phyloP scores from a whole-genome alignment of 1,139 yeast genomes.

The Maudiozyma humilis region DNA sequence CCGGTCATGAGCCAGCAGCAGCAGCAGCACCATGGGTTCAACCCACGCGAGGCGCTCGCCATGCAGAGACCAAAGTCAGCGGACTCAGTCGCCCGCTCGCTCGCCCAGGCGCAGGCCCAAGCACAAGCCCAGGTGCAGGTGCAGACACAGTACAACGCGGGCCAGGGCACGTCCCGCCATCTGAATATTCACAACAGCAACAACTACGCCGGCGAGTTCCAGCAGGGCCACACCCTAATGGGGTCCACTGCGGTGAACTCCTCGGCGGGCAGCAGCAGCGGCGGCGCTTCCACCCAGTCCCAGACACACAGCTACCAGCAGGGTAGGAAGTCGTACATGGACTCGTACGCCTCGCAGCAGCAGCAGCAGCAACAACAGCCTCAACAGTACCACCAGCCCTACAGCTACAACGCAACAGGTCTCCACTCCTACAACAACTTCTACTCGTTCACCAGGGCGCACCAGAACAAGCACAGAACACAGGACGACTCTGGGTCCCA shows the following conservation, averaged over 20 bases:
- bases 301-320: background rate
- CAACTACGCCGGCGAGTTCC: background rate
- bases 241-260: too few relatives aligned
- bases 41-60: slow-evolving; percentile 8
- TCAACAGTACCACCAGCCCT: background rate
- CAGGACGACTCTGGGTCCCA: background rate
- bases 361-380: background rate
- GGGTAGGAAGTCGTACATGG: background rate
- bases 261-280: slow-evolving; percentile 5
- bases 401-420: slow-evolving; percentile 3
- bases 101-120: too few relatives aligned
- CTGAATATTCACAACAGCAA: slow-evolving; percentile 12
- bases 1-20: slow-evolving; percentile 25
- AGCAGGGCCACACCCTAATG: background rate
- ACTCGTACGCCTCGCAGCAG: too few relatives aligned
- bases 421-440: slow-evolving; percentile 4
- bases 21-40: slow-evolving; percentile 12
- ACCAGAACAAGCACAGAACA: slow-evolving; percentile 8
- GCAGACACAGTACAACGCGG: background rate
- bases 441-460: slow-evolving; percentile 2
- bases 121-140: background rate
- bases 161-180: slow-evolving; percentile 19
- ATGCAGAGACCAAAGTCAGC: slow-evolving; percentile 37
- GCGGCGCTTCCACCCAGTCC: slow-evolving; percentile 5
- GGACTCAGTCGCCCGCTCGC: slow-evolving; percentile 28